A percentile compares a stretch with the other conserved stretches of the same genome.
phyloP scores from a whole-genome alignment of 768 basidiomycete genomes.

The Mycena polygramma region DNA sequence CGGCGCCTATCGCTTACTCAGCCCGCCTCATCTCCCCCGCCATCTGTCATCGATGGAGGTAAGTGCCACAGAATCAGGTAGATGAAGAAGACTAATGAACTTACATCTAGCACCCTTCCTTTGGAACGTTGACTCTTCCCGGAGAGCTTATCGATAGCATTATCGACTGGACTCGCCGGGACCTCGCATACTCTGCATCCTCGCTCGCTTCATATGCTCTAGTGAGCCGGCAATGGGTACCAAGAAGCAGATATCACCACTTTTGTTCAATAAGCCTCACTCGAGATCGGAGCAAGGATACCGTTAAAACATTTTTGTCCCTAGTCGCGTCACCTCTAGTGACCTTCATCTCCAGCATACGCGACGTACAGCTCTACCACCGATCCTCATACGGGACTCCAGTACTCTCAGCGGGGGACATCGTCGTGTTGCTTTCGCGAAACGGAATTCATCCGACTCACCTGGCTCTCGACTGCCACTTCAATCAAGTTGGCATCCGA shows the following conservation, averaged over 20 bases:
- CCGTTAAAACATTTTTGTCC: conserved; percentile 13
- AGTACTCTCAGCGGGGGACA: conserved; percentile 25
- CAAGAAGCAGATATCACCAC: conserved; percentile 21
- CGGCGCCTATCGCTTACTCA: not conserved
- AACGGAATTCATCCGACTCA: not conserved
- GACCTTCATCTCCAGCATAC: conserved; percentile 15
- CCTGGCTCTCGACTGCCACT: conserved; percentile 20
- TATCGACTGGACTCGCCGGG: conserved; percentile 3
- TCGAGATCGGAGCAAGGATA: conserved; percentile 13
- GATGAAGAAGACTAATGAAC: not conserved
- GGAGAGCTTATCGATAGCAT: conserved; percentile 29
- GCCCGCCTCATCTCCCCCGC: not conserved
- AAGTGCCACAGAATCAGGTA: not conserved
- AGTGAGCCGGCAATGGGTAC: conserved; percentile 21
- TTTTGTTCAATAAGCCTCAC: conserved; percentile 15
- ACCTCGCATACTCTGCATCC: not conserved
- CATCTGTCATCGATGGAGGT: not conserved
- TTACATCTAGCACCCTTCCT: not conserved
- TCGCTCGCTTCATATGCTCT: conserved; percentile 19
- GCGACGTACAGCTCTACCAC: conserved; percentile 14
- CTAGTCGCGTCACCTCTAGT: conserved; percentile 16
- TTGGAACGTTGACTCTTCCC: conserved; percentile 15
- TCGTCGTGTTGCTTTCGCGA: not conserved
- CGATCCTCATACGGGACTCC: conserved; percentile 17
- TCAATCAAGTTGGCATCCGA: conserved; percentile 7